A percentile compares a stretch with the other conserved stretches of the same genome.
Conservation (phyloP, 495 filamentous ascomycete species). For the Talaromyces liani region DNA sequence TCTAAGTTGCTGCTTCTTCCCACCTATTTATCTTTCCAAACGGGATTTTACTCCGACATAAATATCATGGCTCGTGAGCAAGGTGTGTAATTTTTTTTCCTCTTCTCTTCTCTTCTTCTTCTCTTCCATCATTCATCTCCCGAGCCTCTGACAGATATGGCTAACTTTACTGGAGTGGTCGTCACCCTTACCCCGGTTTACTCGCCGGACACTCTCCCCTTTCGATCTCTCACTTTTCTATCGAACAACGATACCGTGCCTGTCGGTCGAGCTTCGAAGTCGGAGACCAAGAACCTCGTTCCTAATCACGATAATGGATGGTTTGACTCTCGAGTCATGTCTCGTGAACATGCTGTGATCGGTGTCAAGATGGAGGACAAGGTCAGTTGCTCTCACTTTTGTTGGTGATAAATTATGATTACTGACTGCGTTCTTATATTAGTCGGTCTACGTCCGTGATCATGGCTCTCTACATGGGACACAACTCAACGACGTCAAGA, state of each 20-base stretch:
- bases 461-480: slow-evolving; percentile 53
- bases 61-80: slow-evolving; percentile 4
- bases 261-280: slow-evolving; percentile 58
- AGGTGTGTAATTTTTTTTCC: background rate
- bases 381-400: slow-evolving; percentile 22
- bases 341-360: slow-evolving; percentile 65
- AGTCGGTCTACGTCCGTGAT: slow-evolving; percentile 40
- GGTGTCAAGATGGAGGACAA: slow-evolving; percentile 29
- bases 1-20: background rate
- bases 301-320: slow-evolving; percentile 55
- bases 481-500: slow-evolving; percentile 36
- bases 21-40: background rate
- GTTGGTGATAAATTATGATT: background rate
- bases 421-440: background rate
- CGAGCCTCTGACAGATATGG: background rate
- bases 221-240: slow-evolving; percentile 25
- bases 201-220: slow-evolving; percentile 16
- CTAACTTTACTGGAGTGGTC: slow-evolving; percentile 15
- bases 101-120: background rate
- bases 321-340: slow-evolving; percentile 79
- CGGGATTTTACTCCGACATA: background rate
- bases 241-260: slow-evolving; percentile 17
- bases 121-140: background rate
- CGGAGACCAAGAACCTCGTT: slow-evolving; percentile 42
- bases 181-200: slow-evolving; percentile 19